Percentiles rank a stretch among this genome's conserved stretches.
Evolutionary conservation across 495 filamentous ascomycete species (phyloP).

Genomic region (Aspergillus heteromorphus): DNA sequence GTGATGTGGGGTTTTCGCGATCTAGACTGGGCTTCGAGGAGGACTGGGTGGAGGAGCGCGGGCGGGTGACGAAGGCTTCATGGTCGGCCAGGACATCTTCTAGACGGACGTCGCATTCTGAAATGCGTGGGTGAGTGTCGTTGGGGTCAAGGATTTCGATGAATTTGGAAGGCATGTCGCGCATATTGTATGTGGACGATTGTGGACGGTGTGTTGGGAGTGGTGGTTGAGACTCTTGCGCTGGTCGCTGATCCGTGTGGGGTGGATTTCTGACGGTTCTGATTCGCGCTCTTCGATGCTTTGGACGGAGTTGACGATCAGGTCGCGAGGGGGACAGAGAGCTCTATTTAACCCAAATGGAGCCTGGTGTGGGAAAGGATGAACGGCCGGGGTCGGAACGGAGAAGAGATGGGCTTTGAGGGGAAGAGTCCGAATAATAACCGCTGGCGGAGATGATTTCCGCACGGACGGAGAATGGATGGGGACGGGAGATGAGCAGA

Average conservation of each 20-base stretch:
- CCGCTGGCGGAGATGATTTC: neutral
- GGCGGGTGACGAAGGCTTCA: slow-evolving; percentile 36
- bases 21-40: slow-evolving; percentile 26
- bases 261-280: neutral
- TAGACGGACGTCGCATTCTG: slow-evolving; percentile 42
- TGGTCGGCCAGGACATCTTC: slow-evolving; percentile 46
- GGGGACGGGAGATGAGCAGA: neutral
- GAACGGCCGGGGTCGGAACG: neutral
- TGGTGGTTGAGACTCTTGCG: neutral
- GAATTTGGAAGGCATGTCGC: slow-evolving; percentile 41
- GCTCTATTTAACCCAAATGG: neutral
- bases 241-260: neutral
- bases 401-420: neutral
- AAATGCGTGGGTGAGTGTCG: slow-evolving; percentile 28
- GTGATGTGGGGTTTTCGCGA: slow-evolving; percentile 22
- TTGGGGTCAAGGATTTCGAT: slow-evolving; percentile 44
- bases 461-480: neutral
- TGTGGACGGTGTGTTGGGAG: neutral
- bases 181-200: slow-evolving; percentile 24
- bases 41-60: slow-evolving; percentile 38
- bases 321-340: neutral
- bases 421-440: neutral
- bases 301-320: too few relatives aligned
- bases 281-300: neutral
- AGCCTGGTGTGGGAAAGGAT: neutral